Evolutionary conservation across 495 filamentous ascomycete genomes (phyloP).

Genomic region (Bombardia bombarda): DNA sequence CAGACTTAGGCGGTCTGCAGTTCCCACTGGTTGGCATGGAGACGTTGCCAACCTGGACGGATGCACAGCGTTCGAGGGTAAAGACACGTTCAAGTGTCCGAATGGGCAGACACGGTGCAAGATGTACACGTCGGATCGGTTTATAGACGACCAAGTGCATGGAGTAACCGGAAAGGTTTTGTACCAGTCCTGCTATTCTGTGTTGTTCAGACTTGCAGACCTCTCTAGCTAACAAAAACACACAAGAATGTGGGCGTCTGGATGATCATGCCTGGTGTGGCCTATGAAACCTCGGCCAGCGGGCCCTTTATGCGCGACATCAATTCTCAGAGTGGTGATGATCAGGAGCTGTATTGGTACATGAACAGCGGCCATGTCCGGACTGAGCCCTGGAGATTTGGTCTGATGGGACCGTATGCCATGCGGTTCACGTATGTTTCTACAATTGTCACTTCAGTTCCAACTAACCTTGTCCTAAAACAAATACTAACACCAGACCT

Average conservation of each 20-base stretch:
- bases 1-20: conserved; percentile 37
- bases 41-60: conserved; percentile 33
- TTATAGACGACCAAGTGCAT: conserved; percentile 51
- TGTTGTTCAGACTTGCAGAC: too few species aligned
- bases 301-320: conserved; percentile 55
- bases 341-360: conserved; percentile 53
- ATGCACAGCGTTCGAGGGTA: conserved; percentile 45
- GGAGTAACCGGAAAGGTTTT: conserved; percentile 38
- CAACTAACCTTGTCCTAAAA: not conserved
- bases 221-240: not conserved
- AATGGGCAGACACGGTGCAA: conserved; percentile 52
- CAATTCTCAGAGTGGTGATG: conserved; percentile 48
- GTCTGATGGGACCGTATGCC: conserved; percentile 53
- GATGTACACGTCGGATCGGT: conserved; percentile 54
- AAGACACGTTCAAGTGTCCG: conserved; percentile 48
- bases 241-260: conserved; percentile 29
- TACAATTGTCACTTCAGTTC: too few species aligned
- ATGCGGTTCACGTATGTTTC: conserved; percentile 46
- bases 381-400: conserved; percentile 49
- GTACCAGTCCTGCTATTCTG: too few species aligned
- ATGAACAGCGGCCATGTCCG: conserved; percentile 55
- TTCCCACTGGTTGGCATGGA: conserved; percentile 46
- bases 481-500: not conserved
- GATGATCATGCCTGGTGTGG: conserved; percentile 34
- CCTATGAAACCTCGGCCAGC: conserved; percentile 36